Evolutionary conservation across 1,284 basidiomycete genomes (phyloP), one percentile per base, ranked within the genome.

Genomic region (Tremellales sp.): DNA sequence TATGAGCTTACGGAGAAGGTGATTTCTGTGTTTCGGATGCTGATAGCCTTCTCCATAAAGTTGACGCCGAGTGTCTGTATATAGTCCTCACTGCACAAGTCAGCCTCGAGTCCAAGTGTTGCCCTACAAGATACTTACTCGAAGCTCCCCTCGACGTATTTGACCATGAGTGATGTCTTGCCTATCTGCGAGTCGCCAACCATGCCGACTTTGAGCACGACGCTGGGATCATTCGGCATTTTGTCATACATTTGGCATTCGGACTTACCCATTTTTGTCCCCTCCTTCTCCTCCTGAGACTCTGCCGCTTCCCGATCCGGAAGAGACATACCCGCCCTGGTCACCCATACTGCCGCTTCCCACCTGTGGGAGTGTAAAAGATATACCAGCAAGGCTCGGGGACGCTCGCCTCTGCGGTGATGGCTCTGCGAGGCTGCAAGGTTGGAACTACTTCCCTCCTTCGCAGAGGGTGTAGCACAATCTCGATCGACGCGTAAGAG

Each of bases 61-160:
- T 97, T 97, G 77, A 97, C 93, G 77, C 92, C 91, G 75, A 97
- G 84, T 76, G 93, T 97, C 81, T 97, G 94, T 73, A 97, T 97
- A 77, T 97, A 97, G 76, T 97, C 93, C 79, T 97, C 93, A 76
- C 79, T 79, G 57, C 51, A 51, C 11, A 45, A 2, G n/a, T 57
- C 23, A 56, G 47, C 36, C 41, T 31, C 22, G 27, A 11, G 25
- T 23, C 33, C 12, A 25, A 27, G 25, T 24, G 26, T 36, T 4
- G 33, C 29, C 29, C 23, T 6, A 31, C n/a, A n/a, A n/a, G n/a
- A 27, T 3, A 69, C 72, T 52, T 49, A 75, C 73, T 93, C 90
- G 73, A 93, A 93, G 74, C 87, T 89, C 51, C 92, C 92, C 78
- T 97, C 92, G 54, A 94, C 91, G 68, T 97, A 97, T 78, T 94